Base-by-base conservation (phyloP, 306 rosid species). In the Prunus mira region DNA sequence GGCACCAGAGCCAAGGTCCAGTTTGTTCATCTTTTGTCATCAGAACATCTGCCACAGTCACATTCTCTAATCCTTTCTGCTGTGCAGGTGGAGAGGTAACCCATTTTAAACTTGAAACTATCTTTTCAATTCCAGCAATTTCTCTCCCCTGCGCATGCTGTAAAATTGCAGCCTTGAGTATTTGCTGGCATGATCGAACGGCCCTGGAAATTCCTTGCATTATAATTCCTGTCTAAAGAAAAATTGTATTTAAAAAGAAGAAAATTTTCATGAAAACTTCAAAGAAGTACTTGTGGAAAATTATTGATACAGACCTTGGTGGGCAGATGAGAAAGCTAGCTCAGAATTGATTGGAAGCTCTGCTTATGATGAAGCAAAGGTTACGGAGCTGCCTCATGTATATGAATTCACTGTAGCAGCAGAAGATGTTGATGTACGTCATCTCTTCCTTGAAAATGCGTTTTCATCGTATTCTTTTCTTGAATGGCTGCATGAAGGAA, bases 1-100 rank as follows among this genome's bases (percentile, higher is more conserved):
- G 80, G 72, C 97, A 95, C 83, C 87, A 92, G 3, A 88, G 86
- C 97, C 93, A 90, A 50, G 97, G 82, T 51, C 96, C 97, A 0
- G 74, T 68, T 82, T 85, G 90, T 38, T 80, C 92, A 80, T 80
- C 91, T 73, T 87, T 91, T 15, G 83, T 79, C 86, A 81, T 46
- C 7, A 95, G 86, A 27, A 90, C 87, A 74, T 95, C 97, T 0
- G 92, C 86, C 1, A 95, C 99, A 0, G 91, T 87, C 11, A 92
- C 93, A 81, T 95, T 91, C 88, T 92, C 97, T 73, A 92, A 79
- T 28, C 97, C 97, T 76, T 88, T 92, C 68, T 71, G 84, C 67
- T 80, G 90, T 80, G 64, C 63, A 45, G 85, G 55, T 7, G 91
- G 73, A 54, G 86, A 82, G 41, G 81, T 80, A 15, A 70, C 72